Percentiles rank a stretch among this genome's conserved stretches.
phyloP scores from a whole-genome alignment of 2,329 filamentous ascomycete species.

The Cephalotrichum gorgonifer region DNA sequence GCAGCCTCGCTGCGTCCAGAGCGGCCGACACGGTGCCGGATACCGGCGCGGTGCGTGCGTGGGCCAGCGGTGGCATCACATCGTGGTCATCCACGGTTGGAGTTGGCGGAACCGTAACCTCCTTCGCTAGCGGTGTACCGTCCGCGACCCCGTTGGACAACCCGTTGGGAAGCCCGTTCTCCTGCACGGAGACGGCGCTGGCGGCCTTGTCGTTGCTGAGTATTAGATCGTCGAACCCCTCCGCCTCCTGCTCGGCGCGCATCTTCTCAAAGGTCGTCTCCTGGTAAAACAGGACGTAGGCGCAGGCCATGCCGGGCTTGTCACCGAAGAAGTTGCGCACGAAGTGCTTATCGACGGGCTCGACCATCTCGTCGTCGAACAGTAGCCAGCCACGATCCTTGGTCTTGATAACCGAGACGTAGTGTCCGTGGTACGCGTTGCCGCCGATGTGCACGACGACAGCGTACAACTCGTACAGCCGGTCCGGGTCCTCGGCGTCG shows the following conservation, averaged over 20 bases:
- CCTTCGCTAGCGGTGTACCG: not conserved
- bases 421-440: constrained; percentile 94
- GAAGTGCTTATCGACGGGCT: constrained; percentile 93
- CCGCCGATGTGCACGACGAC: constrained; percentile 96
- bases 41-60: constrained; percentile 53
- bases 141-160: constrained; percentile 26
- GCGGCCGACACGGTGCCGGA: constrained; percentile 7
- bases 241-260: constrained; percentile 70
- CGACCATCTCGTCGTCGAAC: constrained; percentile 97
- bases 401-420: constrained; percentile 96
- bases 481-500: constrained; percentile 85
- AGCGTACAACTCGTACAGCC: constrained; percentile 91
- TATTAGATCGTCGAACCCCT: constrained; percentile 55
- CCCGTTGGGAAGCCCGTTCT: constrained; percentile 35
- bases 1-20: constrained; percentile 6
- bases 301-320: constrained; percentile 79
- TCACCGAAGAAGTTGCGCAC: constrained; percentile 97
- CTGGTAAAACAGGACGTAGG: constrained; percentile 96
- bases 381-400: constrained; percentile 91
- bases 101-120: not conserved
- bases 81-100: constrained; percentile 38
- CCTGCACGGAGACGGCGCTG: constrained; percentile 39
- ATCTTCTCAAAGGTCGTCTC: constrained; percentile 66
- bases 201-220: constrained; percentile 45
- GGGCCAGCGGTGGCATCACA: constrained; percentile 48